Conservation (phyloP, 2,329 filamentous ascomycete genomes). For the Pezicula carpinea region DNA sequence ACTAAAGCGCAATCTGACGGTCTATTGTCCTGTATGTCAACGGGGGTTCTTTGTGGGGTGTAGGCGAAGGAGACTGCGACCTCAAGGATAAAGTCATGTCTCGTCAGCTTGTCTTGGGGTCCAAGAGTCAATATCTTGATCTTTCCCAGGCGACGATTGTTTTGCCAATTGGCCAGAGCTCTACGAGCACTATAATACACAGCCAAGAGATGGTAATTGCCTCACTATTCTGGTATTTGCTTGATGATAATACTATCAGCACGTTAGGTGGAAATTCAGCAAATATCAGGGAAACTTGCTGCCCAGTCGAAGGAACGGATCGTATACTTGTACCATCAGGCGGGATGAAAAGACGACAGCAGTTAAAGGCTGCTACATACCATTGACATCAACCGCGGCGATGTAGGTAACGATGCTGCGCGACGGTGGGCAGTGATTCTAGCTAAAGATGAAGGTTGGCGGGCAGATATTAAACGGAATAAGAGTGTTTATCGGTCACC, state of each 20-base stretch:
- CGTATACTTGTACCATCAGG: conserved; percentile 6
- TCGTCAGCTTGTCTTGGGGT: conserved; percentile 6
- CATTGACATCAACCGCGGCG: conserved; percentile 8
- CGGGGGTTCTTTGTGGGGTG: conserved; percentile 4
- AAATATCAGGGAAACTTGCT: background rate
- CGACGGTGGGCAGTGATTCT: conserved; percentile 13
- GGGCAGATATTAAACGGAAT: conserved; percentile 11
- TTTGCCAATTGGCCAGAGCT: conserved; percentile 8
- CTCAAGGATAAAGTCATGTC: conserved; percentile 5
- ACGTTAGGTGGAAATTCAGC: conserved; percentile 9
- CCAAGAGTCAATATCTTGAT: conserved; percentile 6
- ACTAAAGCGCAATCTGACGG: background rate
- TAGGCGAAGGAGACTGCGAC: conserved; percentile 5
- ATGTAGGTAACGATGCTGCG: conserved; percentile 6
- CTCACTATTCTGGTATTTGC: conserved; percentile 9
- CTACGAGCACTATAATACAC: background rate
- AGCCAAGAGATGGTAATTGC: conserved; percentile 6
- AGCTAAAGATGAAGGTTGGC: conserved; percentile 8
- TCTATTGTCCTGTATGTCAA: conserved; percentile 4
- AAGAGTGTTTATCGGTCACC: conserved; percentile 9
- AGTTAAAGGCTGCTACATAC: conserved; percentile 5
- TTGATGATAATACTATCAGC: conserved; percentile 11
- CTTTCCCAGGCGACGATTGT: conserved; percentile 2
- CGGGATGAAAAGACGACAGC: conserved; percentile 4
- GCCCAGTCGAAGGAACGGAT: conserved; percentile 4